Evolutionary conservation across 2,329 filamentous ascomycete genomes (phyloP).

Genomic region (Cladobotryum protrusum): DNA sequence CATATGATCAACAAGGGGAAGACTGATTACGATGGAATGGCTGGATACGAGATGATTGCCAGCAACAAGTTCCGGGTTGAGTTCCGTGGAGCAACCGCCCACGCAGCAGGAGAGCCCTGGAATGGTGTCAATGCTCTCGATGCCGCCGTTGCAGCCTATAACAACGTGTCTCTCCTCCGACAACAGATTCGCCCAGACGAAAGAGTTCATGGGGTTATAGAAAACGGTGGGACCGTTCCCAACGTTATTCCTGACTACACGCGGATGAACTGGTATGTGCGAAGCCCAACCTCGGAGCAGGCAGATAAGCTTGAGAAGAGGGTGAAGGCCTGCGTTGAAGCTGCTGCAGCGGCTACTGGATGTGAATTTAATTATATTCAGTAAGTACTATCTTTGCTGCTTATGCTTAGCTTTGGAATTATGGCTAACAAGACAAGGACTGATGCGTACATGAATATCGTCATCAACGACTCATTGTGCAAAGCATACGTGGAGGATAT

Average conservation of each 20-base stretch:
- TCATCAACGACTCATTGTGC: slow-evolving; percentile 39
- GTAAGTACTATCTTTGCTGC: slow-evolving; percentile 19
- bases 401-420: background rate
- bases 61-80: slow-evolving; percentile 27
- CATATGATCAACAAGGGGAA: slow-evolving; percentile 1
- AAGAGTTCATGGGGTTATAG: slow-evolving; percentile 32
- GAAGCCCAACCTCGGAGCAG: slow-evolving; percentile 27
- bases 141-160: slow-evolving; percentile 30
- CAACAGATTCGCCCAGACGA: slow-evolving; percentile 34
- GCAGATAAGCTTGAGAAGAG: slow-evolving; percentile 22
- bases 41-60: slow-evolving; percentile 25
- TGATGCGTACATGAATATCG: slow-evolving; percentile 39
- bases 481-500: slow-evolving; percentile 38
- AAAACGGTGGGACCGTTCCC: slow-evolving; percentile 29
- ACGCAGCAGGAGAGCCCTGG: slow-evolving; percentile 32
- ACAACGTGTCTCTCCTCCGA: slow-evolving; percentile 29
- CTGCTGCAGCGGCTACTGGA: slow-evolving; percentile 28
- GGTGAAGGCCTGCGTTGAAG: slow-evolving; percentile 32
- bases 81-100: slow-evolving; percentile 28
- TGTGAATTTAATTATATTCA: slow-evolving; percentile 29
- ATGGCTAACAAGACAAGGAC: slow-evolving; percentile 15
- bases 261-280: slow-evolving; percentile 34
- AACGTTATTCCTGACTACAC: slow-evolving; percentile 36
- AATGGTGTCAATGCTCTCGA: slow-evolving; percentile 33
- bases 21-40: slow-evolving; percentile 15